Evolutionary conservation across 2,329 filamentous ascomycete species (phyloP).

Genomic region (Drechslerella stenobrocha): DNA sequence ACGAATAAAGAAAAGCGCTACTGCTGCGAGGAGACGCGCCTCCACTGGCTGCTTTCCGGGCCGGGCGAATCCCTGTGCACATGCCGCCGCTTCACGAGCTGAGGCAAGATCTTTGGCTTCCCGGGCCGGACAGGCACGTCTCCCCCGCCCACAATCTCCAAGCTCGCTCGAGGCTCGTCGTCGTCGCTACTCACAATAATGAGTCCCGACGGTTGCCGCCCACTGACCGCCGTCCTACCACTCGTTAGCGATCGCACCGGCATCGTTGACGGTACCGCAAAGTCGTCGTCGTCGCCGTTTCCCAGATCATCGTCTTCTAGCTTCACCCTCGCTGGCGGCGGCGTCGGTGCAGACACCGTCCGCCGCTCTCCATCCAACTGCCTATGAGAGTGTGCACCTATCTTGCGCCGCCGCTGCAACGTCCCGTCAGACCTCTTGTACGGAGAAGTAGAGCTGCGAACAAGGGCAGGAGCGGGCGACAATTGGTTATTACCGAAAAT

Average conservation of each 20-base stretch:
- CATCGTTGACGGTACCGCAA: slow-evolving; percentile 36
- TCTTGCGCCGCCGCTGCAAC: slow-evolving; percentile 32
- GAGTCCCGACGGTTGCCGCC: slow-evolving; percentile 13
- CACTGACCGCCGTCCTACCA: slow-evolving; percentile 28
- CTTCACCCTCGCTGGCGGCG: not conserved
- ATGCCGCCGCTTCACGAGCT: slow-evolving; percentile 15
- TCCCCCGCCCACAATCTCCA: slow-evolving; percentile 16
- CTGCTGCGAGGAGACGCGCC: slow-evolving; percentile 16
- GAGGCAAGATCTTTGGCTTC: slow-evolving; percentile 12
- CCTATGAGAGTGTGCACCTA: slow-evolving; percentile 39
- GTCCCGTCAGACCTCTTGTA: slow-evolving; percentile 32
- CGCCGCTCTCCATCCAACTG: slow-evolving; percentile 14
- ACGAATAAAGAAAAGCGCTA: no score
- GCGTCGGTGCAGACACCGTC: not conserved
- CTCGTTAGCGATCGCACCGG: slow-evolving; percentile 30
- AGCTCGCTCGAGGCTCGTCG: slow-evolving; percentile 20
- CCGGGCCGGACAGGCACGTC: slow-evolving; percentile 10
- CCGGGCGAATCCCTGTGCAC: slow-evolving; percentile 13
- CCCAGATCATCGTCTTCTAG: slow-evolving; percentile 1
- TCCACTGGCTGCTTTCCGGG: slow-evolving; percentile 12
- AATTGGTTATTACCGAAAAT: slow-evolving; percentile 32
- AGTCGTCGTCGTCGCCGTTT: slow-evolving; percentile 14
- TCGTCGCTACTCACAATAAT: slow-evolving; percentile 23
- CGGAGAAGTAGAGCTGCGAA: slow-evolving; percentile 13
- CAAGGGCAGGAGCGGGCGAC: slow-evolving; percentile 20